A percentile compares a stretch with the other conserved stretches of the same genome.
These are phyloP conservation scores for Orobanche coerulescens DNA, from an alignment of 257 asterid genomes.

Conservation along the genomic window DNA sequence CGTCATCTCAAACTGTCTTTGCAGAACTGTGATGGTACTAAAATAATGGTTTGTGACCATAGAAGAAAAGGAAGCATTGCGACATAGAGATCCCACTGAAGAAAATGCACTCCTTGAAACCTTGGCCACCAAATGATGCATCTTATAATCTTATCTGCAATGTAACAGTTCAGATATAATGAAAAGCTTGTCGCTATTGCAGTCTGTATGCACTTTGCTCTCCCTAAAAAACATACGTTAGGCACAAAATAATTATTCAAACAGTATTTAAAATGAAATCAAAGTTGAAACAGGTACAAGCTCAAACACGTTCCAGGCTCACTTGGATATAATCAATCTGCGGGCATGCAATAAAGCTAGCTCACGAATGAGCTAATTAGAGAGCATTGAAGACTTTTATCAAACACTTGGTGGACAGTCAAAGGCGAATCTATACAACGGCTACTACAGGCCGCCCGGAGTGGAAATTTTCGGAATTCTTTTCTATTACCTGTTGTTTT, in stretches of 20 bases:
- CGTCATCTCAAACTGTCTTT: conserved; percentile 25
- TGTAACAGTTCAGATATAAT: not conserved
- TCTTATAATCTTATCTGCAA: conserved; percentile 35
- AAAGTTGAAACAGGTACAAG: not conserved
- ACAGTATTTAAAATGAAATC: not conserved
- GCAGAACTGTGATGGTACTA: conserved; percentile 25
- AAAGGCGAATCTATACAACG: no score
- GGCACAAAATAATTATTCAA: not conserved
- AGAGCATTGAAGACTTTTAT: conserved; percentile 21
- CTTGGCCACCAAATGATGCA: conserved; percentile 35
- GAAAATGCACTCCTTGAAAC: conserved; percentile 33
- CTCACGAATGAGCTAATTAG: not conserved
- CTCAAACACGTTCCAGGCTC: not conserved
- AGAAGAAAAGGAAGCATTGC: conserved; percentile 24
- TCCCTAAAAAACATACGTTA: not conserved
- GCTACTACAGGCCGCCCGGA: no score
- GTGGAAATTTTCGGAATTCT: no score
- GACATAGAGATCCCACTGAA: conserved; percentile 22
- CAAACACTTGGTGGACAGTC: conserved; percentile 27
- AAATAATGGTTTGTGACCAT: conserved; percentile 22
- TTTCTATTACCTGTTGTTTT: no score
- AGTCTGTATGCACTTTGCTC: not conserved
- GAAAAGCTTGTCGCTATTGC: not conserved
- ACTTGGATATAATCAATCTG: not conserved
- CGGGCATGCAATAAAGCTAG: not conserved